Evolutionary conservation across 2,329 filamentous ascomycete genomes (phyloP).

Genomic region (Cercospora brassicicola): DNA sequence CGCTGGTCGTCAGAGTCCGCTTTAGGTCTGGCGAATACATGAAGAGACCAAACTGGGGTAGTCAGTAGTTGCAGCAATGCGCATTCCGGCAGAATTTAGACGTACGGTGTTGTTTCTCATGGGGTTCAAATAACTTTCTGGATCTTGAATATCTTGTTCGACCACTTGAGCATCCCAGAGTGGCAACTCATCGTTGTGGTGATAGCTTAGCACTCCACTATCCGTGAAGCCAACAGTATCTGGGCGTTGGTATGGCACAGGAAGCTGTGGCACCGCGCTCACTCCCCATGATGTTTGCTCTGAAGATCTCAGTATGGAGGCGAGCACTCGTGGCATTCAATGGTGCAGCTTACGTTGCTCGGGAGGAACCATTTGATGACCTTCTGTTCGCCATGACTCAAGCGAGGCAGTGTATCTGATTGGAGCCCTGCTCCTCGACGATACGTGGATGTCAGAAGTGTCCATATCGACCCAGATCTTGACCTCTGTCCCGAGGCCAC

Average conservation of each 20-base stretch:
- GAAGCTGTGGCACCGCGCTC: neutral
- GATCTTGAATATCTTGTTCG: neutral
- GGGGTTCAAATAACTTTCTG: neutral
- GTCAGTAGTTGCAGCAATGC: neutral
- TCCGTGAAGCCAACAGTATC: neutral
- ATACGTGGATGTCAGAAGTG: neutral
- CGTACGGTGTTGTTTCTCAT: neutral
- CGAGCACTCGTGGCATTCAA: neutral
- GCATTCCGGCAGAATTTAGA: neutral
- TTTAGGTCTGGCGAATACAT: neutral
- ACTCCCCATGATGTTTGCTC: neutral
- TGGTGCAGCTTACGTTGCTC: neutral
- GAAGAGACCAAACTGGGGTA: neutral
- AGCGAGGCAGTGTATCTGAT: neutral
- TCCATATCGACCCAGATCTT: neutral
- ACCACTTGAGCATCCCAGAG: neutral
- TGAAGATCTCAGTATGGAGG: neutral
- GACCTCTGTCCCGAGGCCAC: neutral
- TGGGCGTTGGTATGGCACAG: neutral
- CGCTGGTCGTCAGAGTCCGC: neutral
- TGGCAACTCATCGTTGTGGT: neutral
- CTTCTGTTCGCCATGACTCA: neutral
- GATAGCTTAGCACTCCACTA: neutral
- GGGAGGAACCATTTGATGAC: neutral
- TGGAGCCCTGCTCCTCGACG: neutral